These are phyloP conservation scores for Globisporangium perplexum DNA, from an alignment of 352 stramenopile genomes.

Conservation along the genomic window DNA sequence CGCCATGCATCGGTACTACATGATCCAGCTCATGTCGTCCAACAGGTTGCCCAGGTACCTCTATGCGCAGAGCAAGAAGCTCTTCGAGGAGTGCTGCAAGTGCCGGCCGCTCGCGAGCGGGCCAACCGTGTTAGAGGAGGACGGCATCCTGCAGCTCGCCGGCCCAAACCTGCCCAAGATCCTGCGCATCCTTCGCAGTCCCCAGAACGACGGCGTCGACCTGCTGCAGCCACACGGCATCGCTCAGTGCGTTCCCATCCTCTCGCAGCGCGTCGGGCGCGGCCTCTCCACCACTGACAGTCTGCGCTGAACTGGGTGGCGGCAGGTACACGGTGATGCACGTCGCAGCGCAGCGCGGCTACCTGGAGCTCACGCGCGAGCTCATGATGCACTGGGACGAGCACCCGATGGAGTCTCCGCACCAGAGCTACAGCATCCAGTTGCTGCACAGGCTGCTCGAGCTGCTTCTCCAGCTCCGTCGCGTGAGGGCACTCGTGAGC, in stretches of 20 bases:
- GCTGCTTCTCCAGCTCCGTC: conserved; percentile 42
- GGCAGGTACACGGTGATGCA: conserved; percentile 49
- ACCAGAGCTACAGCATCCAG: conserved; percentile 61
- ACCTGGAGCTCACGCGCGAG: conserved; percentile 51
- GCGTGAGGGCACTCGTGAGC: conserved; percentile 44
- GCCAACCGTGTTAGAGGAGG: conserved; percentile 34
- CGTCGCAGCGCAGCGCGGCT: conserved; percentile 63
- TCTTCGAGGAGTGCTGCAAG: conserved; percentile 76
- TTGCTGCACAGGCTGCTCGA: conserved; percentile 41
- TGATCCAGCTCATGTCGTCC: conserved; percentile 36
- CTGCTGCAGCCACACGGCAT: conserved; percentile 58
- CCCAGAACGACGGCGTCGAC: conserved; percentile 53
- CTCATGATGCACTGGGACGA: conserved; percentile 54
- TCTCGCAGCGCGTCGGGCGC: no score
- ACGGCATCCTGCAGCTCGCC: conserved; percentile 54
- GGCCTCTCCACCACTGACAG: neutral
- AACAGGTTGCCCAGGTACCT: conserved; percentile 42
- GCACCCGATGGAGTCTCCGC: conserved; percentile 53
- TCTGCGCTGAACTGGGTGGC: neutral
- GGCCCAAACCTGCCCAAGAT: conserved; percentile 65
- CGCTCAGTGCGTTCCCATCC: conserved; percentile 29
- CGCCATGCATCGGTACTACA: conserved; percentile 52
- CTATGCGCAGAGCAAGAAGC: conserved; percentile 47
- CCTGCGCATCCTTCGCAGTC: conserved; percentile 43
- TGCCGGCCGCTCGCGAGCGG: conserved; percentile 51